Evolutionary conservation across 331 rosid species (phyloP).

Genomic region (Phaseolus coccineus): DNA sequence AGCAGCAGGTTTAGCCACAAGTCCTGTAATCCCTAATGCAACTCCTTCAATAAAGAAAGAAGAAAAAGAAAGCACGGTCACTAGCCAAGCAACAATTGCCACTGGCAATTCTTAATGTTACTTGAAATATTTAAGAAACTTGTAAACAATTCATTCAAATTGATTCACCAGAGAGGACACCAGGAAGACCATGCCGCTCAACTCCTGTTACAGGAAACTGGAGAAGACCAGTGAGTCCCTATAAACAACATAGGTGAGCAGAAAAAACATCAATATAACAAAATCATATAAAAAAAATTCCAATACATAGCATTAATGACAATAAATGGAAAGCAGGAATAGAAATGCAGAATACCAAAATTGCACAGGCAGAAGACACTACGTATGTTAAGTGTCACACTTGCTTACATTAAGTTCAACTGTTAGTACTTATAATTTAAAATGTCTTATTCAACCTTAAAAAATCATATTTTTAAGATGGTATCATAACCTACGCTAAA

Average conservation of each 20-base stretch:
- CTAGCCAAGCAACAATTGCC: slow-evolving; percentile 22
- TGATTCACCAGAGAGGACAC: slow-evolving; percentile 83
- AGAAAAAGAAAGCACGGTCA: slow-evolving; percentile 33
- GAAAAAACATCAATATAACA: slow-evolving; percentile 1
- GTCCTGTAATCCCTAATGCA: slow-evolving; percentile 93
- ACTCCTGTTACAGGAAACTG: slow-evolving; percentile 94
- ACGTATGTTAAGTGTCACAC: background rate
- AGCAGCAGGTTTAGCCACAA: slow-evolving; percentile 95
- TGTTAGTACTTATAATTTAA: background rate
- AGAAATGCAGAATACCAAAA: background rate
- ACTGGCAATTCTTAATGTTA: background rate
- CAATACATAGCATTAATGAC: background rate
- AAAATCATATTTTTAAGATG: too few relatives aligned
- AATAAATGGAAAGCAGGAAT: background rate
- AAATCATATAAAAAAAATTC: background rate
- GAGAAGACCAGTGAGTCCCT: slow-evolving; percentile 99
- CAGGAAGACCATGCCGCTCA: slow-evolving; percentile 98
- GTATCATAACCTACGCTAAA: too few relatives aligned
- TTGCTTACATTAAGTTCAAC: background rate
- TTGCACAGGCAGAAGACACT: slow-evolving; percentile 7
- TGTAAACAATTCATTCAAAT: slow-evolving; percentile 32
- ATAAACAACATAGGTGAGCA: slow-evolving; percentile 45
- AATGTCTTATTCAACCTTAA: background rate
- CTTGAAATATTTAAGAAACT: slow-evolving; percentile 25
- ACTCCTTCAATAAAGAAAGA: slow-evolving; percentile 68